A percentile compares a stretch with the other conserved stretches of the same genome.
Conservation (phyloP, 768 basidiomycete species). For the Leccinellum rugosiceps region DNA sequence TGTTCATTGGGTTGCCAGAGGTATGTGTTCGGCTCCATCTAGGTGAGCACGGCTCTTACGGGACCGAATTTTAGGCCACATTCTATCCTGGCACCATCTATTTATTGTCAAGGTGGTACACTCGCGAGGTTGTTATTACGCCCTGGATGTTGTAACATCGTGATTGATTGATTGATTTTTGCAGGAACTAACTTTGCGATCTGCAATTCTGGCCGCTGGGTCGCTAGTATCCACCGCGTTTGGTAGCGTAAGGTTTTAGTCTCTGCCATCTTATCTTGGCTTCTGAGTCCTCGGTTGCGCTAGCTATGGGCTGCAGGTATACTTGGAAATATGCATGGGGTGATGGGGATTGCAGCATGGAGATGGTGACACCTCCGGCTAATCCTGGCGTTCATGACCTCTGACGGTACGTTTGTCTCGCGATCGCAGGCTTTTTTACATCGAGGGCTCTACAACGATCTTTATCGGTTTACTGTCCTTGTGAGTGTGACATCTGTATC, state of each 20-base stretch:
- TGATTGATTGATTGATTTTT: not conserved
- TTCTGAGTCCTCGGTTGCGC: not conserved
- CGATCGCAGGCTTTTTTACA: slow-evolving; percentile 61
- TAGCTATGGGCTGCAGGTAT: slow-evolving; percentile 74
- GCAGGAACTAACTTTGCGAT: slow-evolving; percentile 63
- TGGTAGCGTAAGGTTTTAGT: slow-evolving; percentile 46
- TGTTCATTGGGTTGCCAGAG: not conserved
- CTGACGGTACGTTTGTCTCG: not conserved
- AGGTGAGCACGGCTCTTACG: slow-evolving; percentile 39
- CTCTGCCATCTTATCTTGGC: not conserved
- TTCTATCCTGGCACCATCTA: slow-evolving; percentile 63
- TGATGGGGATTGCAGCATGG: slow-evolving; percentile 66
- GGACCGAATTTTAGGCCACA: slow-evolving; percentile 38
- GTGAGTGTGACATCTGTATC: slow-evolving; percentile 27
- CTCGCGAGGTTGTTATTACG: slow-evolving; percentile 11
- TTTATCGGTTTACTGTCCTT: slow-evolving; percentile 52
- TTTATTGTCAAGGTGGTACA: slow-evolving; percentile 29
- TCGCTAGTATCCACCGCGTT: slow-evolving; percentile 63
- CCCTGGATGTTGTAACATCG: not conserved
- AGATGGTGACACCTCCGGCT: slow-evolving; percentile 44
- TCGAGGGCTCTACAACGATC: slow-evolving; percentile 67
- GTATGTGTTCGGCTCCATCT: not conserved
- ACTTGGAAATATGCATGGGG: slow-evolving; percentile 64
- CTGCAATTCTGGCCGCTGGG: slow-evolving; percentile 57
- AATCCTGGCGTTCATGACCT: not conserved